These are phyloP conservation scores for Coemansia guatemalensis DNA, from an alignment of 192 early-diverging fungal genomes.

Conservation along the genomic window DNA sequence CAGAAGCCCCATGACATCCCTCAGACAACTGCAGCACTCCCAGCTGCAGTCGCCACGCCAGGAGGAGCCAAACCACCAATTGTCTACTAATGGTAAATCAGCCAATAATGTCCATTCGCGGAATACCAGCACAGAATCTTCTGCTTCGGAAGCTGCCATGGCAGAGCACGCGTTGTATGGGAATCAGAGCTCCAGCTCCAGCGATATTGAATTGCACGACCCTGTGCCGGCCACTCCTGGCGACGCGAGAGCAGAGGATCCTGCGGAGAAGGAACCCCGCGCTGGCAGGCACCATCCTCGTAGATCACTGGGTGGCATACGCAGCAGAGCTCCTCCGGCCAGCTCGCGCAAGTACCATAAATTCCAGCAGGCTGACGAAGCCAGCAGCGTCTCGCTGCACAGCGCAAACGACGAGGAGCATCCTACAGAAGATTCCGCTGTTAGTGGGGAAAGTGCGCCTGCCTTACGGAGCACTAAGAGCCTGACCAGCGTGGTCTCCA, in stretches of 20 bases:
- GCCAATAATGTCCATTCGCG: slow-evolving; percentile 3
- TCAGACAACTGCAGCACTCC: slow-evolving; percentile 3
- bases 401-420: slow-evolving; percentile 12
- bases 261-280: neutral
- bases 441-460: neutral
- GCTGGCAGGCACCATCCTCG: neutral
- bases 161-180: slow-evolving; percentile 4
- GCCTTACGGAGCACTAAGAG: neutral
- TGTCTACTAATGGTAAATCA: neutral
- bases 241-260: neutral
- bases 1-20: slow-evolving; percentile 8
- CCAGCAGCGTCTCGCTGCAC: slow-evolving; percentile 9
- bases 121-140: slow-evolving; percentile 3
- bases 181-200: slow-evolving; percentile 17
- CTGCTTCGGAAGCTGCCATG: neutral
- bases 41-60: neutral
- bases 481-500: slow-evolving; percentile 2
- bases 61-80: neutral
- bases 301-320: slow-evolving; percentile 34
- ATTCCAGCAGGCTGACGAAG: neutral
- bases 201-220: slow-evolving; percentile 24
- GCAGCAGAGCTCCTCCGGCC: slow-evolving; percentile 22
- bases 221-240: slow-evolving; percentile 14
- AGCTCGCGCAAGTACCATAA: slow-evolving; percentile 28
- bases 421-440: neutral